Conservation (phyloP, 495 filamentous ascomycete genomes). For the Penicillium coprophilum region DNA sequence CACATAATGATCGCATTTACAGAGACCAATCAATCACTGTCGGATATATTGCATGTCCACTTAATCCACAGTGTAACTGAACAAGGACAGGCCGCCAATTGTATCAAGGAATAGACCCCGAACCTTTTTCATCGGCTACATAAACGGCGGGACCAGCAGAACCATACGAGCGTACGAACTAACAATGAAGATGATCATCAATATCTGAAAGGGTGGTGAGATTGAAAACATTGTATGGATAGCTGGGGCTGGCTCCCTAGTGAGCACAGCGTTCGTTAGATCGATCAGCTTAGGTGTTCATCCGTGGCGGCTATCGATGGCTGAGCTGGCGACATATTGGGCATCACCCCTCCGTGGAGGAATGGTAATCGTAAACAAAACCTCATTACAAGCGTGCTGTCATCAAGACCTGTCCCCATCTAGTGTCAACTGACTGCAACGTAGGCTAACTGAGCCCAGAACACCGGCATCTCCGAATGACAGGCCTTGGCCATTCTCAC, state of each 20-base stretch:
- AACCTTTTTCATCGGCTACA: not conserved
- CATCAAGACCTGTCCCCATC: not conserved
- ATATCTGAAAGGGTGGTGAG: not conserved
- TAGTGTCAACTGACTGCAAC: not conserved
- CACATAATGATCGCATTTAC: slow-evolving; percentile 1
- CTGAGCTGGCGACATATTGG: not conserved
- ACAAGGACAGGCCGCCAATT: not conserved
- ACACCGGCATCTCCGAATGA: not conserved
- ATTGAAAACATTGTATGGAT: not conserved
- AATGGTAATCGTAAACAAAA: not conserved
- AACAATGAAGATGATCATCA: not conserved
- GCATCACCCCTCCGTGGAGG: not conserved
- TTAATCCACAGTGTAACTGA: not conserved
- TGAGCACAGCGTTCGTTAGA: not conserved
- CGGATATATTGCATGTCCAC: not conserved
- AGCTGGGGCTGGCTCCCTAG: not conserved
- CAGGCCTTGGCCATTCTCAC: not conserved
- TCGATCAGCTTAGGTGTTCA: not conserved
- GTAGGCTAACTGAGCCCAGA: not conserved
- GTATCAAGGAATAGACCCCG: not conserved
- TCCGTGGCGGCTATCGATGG: not conserved
- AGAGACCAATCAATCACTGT: slow-evolving; percentile 7
- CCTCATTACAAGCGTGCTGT: not conserved
- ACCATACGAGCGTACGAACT: not conserved
- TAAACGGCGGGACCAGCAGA: not conserved